Evolutionary conservation across 1,284 basidiomycete genomes (phyloP).

Genomic region (Neonothopanus nambi): DNA sequence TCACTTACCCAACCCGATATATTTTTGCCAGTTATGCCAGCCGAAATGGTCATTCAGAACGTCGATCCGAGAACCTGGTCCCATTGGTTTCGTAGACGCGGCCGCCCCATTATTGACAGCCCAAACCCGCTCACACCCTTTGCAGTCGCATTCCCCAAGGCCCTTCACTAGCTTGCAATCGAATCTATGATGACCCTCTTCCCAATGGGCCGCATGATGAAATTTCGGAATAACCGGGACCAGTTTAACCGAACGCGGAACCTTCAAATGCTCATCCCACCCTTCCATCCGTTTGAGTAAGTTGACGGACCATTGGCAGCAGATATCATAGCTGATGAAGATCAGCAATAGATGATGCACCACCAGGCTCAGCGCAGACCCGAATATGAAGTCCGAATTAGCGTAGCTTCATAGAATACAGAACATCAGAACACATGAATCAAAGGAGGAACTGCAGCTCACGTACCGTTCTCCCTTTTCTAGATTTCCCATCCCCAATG

Average conservation of each 20-base stretch:
- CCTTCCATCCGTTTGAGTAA: conserved; percentile 3
- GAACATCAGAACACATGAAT: too few relatives aligned
- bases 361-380: conserved; percentile 1
- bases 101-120: conserved; percentile 14
- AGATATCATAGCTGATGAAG: conserved; percentile 20
- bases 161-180: conserved; percentile 15
- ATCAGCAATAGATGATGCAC: not conserved
- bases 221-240: conserved; percentile 15
- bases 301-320: conserved; percentile 20
- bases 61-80: conserved; percentile 12
- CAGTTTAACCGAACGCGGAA: not conserved
- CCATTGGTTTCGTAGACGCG: conserved; percentile 18
- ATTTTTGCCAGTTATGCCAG: conserved; percentile 3
- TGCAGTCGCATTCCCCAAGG: conserved; percentile 18
- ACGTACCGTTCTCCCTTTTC: conserved; percentile 19
- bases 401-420: too few relatives aligned
- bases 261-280: conserved; percentile 2
- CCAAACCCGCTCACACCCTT: conserved; percentile 20
- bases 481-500: conserved; percentile 13
- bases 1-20: conserved; percentile 2
- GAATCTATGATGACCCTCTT: conserved; percentile 13
- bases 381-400: conserved; percentile 22
- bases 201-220: conserved; percentile 3
- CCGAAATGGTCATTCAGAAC: conserved; percentile 21
- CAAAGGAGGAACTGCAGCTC: too few relatives aligned